These are phyloP conservation scores for Xylariaceae sp. DNA, from an alignment of 2,329 filamentous ascomycete species.

Conservation along the genomic window DNA sequence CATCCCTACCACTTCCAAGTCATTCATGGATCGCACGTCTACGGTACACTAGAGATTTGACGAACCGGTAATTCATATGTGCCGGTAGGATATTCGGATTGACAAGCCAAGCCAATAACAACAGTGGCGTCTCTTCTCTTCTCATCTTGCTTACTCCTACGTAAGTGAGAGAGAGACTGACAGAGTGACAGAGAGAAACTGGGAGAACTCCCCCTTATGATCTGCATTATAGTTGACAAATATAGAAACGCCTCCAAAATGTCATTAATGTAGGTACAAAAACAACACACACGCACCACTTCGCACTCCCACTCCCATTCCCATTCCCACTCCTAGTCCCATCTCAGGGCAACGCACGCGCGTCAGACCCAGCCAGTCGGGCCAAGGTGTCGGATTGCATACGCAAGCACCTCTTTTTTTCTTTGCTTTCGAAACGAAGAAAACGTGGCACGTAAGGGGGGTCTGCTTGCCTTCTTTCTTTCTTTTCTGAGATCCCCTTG, in stretches of 20 bases:
- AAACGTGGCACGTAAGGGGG: not conserved
- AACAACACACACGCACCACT: too few relatives aligned
- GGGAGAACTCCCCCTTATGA: not conserved
- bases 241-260: not conserved
- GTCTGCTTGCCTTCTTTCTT: not conserved
- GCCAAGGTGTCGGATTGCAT: not conserved
- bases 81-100: too few relatives aligned
- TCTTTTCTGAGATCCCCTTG: too few relatives aligned
- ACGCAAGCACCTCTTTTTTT: not conserved
- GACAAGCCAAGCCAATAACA: not conserved
- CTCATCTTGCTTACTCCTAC: conserved; percentile 11
- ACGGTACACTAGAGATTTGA: too few relatives aligned
- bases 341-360: too few relatives aligned
- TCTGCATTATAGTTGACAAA: not conserved
- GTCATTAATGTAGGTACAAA: not conserved
- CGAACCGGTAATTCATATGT: too few relatives aligned
- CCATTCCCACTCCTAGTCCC: too few relatives aligned
- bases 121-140: not conserved
- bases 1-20: too few relatives aligned
- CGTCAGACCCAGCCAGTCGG: conserved; percentile 8
- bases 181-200: too few relatives aligned
- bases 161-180: too few relatives aligned
- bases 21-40: too few relatives aligned
- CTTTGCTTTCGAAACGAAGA: not conserved
- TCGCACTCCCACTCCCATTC: not conserved